phyloP scores from a whole-genome alignment of 768 basidiomycete species.

The Podaxis sp. region DNA sequence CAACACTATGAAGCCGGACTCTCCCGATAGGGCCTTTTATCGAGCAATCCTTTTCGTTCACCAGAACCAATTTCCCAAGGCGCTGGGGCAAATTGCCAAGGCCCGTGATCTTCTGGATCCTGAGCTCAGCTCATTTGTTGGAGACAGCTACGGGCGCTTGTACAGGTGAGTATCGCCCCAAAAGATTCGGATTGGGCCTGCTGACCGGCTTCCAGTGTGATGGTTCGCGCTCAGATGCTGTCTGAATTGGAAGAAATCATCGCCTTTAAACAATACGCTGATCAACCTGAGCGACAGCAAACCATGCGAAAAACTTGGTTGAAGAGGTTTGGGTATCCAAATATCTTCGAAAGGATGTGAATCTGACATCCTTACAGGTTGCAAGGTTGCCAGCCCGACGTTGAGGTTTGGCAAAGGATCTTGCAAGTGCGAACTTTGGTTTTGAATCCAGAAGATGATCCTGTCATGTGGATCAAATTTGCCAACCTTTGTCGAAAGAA shows the following conservation, averaged over 20 bases:
- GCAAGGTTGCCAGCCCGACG: conserved; percentile 95
- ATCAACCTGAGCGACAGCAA: conserved; percentile 90
- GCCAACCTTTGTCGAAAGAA: conserved; percentile 96
- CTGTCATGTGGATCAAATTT: conserved; percentile 98
- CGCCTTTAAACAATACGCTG: conserved; percentile 88
- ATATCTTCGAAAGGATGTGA: neutral
- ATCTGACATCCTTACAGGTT: conserved; percentile 46
- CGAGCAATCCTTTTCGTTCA: conserved; percentile 94
- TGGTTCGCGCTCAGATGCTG: conserved; percentile 98
- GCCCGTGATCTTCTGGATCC: conserved; percentile 91
- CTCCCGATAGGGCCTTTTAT: conserved; percentile 94
- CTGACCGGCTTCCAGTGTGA: conserved; percentile 53
- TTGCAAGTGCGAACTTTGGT: conserved; percentile 95
- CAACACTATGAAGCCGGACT: conserved; percentile 87
- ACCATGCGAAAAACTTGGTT: conserved; percentile 96
- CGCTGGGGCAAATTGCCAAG: conserved; percentile 84
- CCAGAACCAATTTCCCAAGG: conserved; percentile 93
- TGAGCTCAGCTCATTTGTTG: conserved; percentile 87
- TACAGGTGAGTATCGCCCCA: conserved; percentile 71
- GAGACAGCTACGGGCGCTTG: conserved; percentile 95
- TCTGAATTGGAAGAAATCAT: conserved; percentile 99
- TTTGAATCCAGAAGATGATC: conserved; percentile 89
- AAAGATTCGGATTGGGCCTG: neutral
- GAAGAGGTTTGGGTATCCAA: conserved; percentile 63
- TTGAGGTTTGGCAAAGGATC: conserved; percentile 98